A percentile compares a stretch with the other conserved stretches of the same genome.
Conservation (phyloP, 192 early-diverging fungal species). For the Rhizophagus prolifer region DNA sequence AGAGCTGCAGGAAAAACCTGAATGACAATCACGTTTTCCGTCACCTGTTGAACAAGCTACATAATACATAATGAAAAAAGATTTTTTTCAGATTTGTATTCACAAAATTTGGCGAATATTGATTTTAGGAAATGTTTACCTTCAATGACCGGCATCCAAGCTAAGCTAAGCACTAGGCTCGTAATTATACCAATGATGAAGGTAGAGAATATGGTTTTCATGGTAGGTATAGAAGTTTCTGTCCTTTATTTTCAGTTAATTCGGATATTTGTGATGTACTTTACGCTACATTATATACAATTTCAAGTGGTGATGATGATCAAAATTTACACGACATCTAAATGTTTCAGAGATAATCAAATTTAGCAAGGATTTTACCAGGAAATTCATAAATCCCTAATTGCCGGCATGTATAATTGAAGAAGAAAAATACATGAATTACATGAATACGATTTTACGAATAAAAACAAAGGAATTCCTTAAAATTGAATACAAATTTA, state of each 20-base stretch:
- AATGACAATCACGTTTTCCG: slow-evolving; percentile 28
- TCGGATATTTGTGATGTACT: too few relatives aligned
- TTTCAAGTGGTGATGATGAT: too few relatives aligned
- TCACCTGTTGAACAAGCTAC: slow-evolving; percentile 20
- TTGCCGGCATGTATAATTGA: too few relatives aligned
- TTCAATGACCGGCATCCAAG: neutral
- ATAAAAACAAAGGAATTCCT: too few relatives aligned
- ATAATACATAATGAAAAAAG: neutral
- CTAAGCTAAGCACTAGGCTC: neutral
- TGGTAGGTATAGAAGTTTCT: neutral
- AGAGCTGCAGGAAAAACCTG: slow-evolving; percentile 4
- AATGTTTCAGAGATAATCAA: too few relatives aligned
- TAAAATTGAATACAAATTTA: too few relatives aligned
- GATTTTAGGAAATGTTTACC: neutral
- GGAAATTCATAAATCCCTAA: too few relatives aligned
- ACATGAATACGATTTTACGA: too few relatives aligned
- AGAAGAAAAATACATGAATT: too few relatives aligned
- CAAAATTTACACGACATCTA: too few relatives aligned
- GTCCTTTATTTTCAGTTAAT: neutral
- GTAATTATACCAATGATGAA: neutral
- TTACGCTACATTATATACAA: too few relatives aligned
- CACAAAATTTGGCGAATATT: neutral
- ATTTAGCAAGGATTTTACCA: too few relatives aligned
- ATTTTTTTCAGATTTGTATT: neutral
- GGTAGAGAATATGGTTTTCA: neutral